A percentile compares a stretch with the other conserved stretches of the same genome.
phyloP scores from a whole-genome alignment of 2,329 filamentous ascomycete genomes.

The Talaromyces pinophilus region DNA sequence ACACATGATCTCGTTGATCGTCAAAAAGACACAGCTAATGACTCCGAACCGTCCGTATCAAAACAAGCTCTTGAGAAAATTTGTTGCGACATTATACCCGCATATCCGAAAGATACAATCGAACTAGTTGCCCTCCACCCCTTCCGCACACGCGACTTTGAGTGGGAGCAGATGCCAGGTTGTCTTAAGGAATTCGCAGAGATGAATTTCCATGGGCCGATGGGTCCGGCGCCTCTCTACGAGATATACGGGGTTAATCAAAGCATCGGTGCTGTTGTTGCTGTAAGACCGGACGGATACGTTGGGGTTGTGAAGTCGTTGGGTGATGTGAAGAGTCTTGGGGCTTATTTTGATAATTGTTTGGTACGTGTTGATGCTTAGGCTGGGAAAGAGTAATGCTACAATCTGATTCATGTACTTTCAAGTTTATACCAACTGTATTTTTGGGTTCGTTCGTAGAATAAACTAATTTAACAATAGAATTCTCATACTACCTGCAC shows the following conservation, averaged over 20 bases:
- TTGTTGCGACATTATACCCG: slow-evolving; percentile 25
- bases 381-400: neutral
- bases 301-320: slow-evolving; percentile 29
- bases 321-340: neutral
- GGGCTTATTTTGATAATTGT: slow-evolving; percentile 11
- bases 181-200: slow-evolving; percentile 38
- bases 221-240: slow-evolving; percentile 40
- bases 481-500: too few species aligned
- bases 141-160: slow-evolving; percentile 31
- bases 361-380: neutral
- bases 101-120: slow-evolving; percentile 33
- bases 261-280: slow-evolving; percentile 34
- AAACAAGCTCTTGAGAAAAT: slow-evolving; percentile 24
- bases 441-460: too few species aligned
- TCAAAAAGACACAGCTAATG: slow-evolving; percentile 30
- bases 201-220: slow-evolving; percentile 40
- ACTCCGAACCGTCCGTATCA: neutral
- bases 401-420: neutral
- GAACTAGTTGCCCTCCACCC: slow-evolving; percentile 42
- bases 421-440: neutral
- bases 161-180: slow-evolving; percentile 36
- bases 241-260: slow-evolving; percentile 38
- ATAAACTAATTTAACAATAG: too few species aligned
- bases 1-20: slow-evolving; percentile 39
- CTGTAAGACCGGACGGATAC: slow-evolving; percentile 45